Evolutionary conservation across 1,284 basidiomycete genomes (phyloP).

Genomic region (Sporisorium reilianum): DNA sequence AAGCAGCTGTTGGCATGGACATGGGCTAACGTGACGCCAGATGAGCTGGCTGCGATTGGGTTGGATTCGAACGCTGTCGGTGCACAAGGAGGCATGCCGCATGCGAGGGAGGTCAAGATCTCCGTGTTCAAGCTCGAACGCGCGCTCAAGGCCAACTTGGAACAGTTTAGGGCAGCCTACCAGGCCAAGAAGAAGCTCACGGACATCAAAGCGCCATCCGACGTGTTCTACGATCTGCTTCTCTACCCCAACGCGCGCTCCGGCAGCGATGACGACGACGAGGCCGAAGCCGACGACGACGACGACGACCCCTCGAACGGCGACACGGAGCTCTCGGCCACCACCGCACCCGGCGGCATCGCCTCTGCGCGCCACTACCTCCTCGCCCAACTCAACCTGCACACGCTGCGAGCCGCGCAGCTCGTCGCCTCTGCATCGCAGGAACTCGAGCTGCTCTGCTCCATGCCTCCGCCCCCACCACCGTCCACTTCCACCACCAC

Average conservation of each 20-base stretch:
- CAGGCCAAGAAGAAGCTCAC: conserved; percentile 13
- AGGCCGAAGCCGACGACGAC: conserved; percentile 53
- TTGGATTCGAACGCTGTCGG: conserved; percentile 5
- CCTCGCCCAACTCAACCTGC: conserved; percentile 57
- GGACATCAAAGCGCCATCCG: conserved; percentile 10
- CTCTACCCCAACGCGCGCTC: conserved; percentile 19
- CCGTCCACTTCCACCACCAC: background rate
- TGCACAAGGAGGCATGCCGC: conserved; percentile 4
- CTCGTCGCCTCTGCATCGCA: conserved; percentile 47
- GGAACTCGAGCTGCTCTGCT: conserved; percentile 57
- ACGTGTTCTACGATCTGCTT: conserved; percentile 53
- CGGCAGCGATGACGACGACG: conserved; percentile 19
- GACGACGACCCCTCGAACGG: conserved; percentile 32
- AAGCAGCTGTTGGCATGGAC: conserved; percentile 23
- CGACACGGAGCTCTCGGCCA: conserved; percentile 5
- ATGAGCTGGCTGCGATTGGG: conserved; percentile 15
- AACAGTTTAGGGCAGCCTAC: conserved; percentile 45
- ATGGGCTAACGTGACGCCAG: conserved; percentile 3
- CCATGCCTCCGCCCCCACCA: conserved; percentile 49
- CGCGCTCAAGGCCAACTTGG: conserved; percentile 46
- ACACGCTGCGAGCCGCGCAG: conserved; percentile 40
- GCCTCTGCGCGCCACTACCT: conserved; percentile 56
- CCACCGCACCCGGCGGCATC: conserved; percentile 26
- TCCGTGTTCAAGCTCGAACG: conserved; percentile 58
- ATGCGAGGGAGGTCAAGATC: conserved; percentile 59